Evolutionary conservation across 495 filamentous ascomycete species (phyloP).

Genomic region (Glonium stellatum): DNA sequence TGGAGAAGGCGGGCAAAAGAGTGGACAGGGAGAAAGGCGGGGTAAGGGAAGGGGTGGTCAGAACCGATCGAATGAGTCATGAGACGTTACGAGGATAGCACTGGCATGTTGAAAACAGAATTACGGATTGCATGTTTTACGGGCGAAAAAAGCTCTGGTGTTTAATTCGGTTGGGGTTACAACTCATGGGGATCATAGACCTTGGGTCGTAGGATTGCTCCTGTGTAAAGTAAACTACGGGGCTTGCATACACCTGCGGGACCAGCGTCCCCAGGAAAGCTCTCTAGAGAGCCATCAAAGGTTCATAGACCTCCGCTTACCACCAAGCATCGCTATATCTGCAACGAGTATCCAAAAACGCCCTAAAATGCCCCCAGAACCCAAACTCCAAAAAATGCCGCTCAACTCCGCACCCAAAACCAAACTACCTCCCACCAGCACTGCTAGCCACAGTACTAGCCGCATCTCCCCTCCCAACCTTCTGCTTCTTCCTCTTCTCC

Average conservation of each 20-base stretch:
- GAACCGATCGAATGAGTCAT: neutral
- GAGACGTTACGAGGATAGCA: neutral
- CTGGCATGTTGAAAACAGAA: neutral
- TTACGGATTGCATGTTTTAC: neutral
- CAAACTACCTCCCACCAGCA: neutral
- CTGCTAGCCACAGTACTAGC: constrained; percentile 8
- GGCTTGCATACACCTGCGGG: neutral
- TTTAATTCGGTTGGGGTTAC: neutral
- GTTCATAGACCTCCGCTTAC: neutral
- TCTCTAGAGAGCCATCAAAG: neutral
- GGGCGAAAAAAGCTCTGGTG: neutral
- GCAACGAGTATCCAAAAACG: neutral
- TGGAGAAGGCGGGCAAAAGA: constrained; percentile 18
- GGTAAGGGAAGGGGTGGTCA: constrained; percentile 5
- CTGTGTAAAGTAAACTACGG: too few species aligned
- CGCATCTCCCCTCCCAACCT: constrained; percentile 25
- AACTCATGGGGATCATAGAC: neutral
- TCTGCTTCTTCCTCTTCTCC: constrained; percentile 17
- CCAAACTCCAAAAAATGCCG: neutral
- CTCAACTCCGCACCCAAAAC: neutral
- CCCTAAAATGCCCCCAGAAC: neutral
- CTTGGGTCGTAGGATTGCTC: neutral
- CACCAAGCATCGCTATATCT: neutral
- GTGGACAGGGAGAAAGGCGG: constrained; percentile 9
- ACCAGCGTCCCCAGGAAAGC: neutral